Evolutionary conservation across 2,329 filamentous ascomycete species (phyloP).

Genomic region (Microsporum canis): DNA sequence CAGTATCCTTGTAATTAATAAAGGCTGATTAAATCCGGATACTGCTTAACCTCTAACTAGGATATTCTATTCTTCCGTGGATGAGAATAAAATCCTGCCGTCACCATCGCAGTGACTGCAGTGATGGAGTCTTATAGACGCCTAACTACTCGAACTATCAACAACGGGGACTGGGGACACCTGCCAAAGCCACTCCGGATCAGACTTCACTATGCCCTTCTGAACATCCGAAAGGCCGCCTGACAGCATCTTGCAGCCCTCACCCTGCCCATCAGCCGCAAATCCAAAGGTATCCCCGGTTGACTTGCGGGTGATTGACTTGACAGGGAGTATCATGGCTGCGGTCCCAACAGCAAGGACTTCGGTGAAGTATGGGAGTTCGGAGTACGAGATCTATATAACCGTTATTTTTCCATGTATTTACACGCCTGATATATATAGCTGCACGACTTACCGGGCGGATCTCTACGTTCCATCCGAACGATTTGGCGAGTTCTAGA

Average conservation of each 20-base stretch:
- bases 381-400: conserved; percentile 15
- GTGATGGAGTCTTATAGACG: neutral
- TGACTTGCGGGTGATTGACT: conserved; percentile 18
- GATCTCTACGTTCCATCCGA: conserved; percentile 26
- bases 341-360: conserved; percentile 22
- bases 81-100: too few species aligned
- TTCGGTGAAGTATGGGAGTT: conserved; percentile 19
- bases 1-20: too few species aligned
- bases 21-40: too few species aligned
- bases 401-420: neutral
- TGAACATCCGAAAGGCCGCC: neutral
- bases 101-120: too few species aligned
- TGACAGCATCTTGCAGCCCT: conserved; percentile 4
- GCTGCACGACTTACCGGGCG: conserved; percentile 15
- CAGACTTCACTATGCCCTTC: neutral
- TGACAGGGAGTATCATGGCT: conserved; percentile 19
- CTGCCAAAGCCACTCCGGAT: conserved; percentile 2
- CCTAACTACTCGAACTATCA: neutral
- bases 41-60: too few species aligned
- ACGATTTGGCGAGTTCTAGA: conserved; percentile 18
- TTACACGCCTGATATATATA: neutral
- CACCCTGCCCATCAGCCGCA: neutral
- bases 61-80: too few species aligned
- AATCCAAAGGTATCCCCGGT: conserved; percentile 6
- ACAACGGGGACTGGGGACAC: conserved; percentile 12